Percentiles rank a stretch among this genome's conserved stretches.
Evolutionary conservation across 1,284 basidiomycete genomes (phyloP).

Genomic region (Mycena sp.): DNA sequence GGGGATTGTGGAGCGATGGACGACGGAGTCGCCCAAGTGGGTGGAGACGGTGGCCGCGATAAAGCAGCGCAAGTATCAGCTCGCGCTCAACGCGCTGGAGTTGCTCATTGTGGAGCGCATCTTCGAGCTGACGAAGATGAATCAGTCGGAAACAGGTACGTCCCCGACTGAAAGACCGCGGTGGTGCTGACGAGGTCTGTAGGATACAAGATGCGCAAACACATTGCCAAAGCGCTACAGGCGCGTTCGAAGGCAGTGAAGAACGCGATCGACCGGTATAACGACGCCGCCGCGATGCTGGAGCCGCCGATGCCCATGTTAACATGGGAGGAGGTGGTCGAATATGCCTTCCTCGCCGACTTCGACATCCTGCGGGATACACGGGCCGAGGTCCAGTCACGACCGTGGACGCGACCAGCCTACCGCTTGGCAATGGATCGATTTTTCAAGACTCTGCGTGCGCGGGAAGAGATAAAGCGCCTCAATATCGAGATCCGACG

Average conservation of each 20-base stretch:
- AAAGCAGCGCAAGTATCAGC: neutral
- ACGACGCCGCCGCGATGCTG: neutral
- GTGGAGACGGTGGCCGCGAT: neutral
- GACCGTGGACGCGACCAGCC: neutral
- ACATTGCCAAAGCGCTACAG: neutral
- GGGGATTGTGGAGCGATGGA: constrained; percentile 18
- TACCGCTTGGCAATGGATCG: neutral
- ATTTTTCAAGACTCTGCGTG: neutral
- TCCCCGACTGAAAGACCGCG: neutral
- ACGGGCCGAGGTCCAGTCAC: neutral
- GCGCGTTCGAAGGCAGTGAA: neutral
- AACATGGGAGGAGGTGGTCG: neutral
- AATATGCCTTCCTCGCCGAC: neutral
- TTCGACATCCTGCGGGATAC: neutral
- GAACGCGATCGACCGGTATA: neutral
- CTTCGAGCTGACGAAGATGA: constrained; percentile 27
- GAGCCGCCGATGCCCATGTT: neutral
- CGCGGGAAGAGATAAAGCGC: neutral
- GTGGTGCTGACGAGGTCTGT: neutral
- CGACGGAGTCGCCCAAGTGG: constrained; percentile 1
- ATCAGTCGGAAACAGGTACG: constrained; percentile 21
- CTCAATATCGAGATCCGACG: neutral
- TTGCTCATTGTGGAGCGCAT: neutral
- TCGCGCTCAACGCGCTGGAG: constrained; percentile 14
- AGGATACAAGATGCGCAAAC: neutral